A percentile compares a stretch with the other conserved stretches of the same genome.
Evolutionary conservation across 2,329 filamentous ascomycete genomes (phyloP).

Genomic region (Penicillium sp.): DNA sequence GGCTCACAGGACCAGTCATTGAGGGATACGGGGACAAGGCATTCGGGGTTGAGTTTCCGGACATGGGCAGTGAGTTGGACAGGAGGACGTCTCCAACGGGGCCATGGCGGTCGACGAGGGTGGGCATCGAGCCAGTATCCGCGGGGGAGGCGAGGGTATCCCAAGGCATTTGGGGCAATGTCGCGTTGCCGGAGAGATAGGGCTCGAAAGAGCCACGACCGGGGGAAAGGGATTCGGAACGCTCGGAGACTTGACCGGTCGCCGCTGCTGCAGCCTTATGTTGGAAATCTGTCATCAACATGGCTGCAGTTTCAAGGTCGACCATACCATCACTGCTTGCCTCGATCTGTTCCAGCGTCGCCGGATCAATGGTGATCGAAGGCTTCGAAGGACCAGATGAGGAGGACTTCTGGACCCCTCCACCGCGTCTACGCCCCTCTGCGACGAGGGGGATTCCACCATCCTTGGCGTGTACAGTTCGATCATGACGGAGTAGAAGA

Average conservation of each 20-base stretch:
- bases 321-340: conserved; percentile 87
- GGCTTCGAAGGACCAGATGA: conserved; percentile 69
- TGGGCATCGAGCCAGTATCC: conserved; percentile 65
- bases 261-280: conserved; percentile 82
- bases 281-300: conserved; percentile 98
- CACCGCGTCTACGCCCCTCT: conserved; percentile 76
- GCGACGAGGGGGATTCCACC: conserved; percentile 91
- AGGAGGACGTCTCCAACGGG: conserved; percentile 67
- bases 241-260: conserved; percentile 55
- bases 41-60: conserved; percentile 70
- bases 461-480: conserved; percentile 98
- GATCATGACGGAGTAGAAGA: conserved; percentile 92
- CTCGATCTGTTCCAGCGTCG: conserved; percentile 89
- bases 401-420: conserved; percentile 44
- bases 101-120: conserved; percentile 68
- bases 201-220: conserved; percentile 70
- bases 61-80: conserved; percentile 71
- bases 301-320: conserved; percentile 95
- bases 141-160: conserved; percentile 78
- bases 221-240: conserved; percentile 68
- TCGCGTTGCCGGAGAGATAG: conserved; percentile 78
- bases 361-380: conserved; percentile 78
- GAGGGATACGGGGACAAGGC: conserved; percentile 74
- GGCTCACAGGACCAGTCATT: conserved; percentile 69
- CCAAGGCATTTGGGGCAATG: conserved; percentile 87